These are phyloP conservation scores for Leishmania lainsoni DNA, from an alignment of 208 protist species.

Conservation along the genomic window DNA sequence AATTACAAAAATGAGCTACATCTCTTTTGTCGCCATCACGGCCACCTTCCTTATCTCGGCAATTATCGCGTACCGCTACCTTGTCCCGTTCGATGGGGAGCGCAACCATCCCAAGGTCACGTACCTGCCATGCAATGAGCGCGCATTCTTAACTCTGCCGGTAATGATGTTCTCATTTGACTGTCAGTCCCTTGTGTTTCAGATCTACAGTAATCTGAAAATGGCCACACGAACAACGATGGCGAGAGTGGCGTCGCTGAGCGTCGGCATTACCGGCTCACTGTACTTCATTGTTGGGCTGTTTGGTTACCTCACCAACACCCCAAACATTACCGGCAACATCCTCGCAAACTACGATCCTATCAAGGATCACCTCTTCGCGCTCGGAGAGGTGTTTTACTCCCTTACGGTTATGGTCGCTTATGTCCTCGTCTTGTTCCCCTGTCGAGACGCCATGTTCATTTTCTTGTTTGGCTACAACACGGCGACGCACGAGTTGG, in stretches of 20 bases:
- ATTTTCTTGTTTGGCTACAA: slow-evolving; percentile 81
- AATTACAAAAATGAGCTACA: slow-evolving; percentile 54
- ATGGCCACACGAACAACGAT: slow-evolving; percentile 60
- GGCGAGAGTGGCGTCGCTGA: slow-evolving; percentile 51
- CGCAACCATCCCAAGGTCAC: slow-evolving; percentile 9
- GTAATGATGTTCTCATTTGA: slow-evolving; percentile 90
- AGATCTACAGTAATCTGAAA: slow-evolving; percentile 67
- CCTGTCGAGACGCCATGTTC: slow-evolving; percentile 76
- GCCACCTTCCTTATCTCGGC: slow-evolving; percentile 59
- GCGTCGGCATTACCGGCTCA: slow-evolving; percentile 43
- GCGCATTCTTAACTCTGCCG: slow-evolving; percentile 55
- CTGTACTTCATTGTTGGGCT: slow-evolving; percentile 68
- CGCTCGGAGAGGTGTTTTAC: slow-evolving; percentile 65
- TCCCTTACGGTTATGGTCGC: slow-evolving; percentile 66
- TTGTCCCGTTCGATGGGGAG: slow-evolving; percentile 35
- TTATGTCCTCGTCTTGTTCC: slow-evolving; percentile 76
- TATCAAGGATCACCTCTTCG: slow-evolving; percentile 56
- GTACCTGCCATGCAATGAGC: slow-evolving; percentile 38
- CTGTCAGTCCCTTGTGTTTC: slow-evolving; percentile 82
- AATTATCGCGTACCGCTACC: slow-evolving; percentile 73
- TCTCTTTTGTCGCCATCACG: slow-evolving; percentile 69
- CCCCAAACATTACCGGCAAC: slow-evolving; percentile 62
- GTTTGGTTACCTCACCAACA: slow-evolving; percentile 74
- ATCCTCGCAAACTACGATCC: slow-evolving; percentile 82
- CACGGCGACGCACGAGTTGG: slow-evolving; percentile 38